Evolutionary conservation across 179 eudicot genomes (phyloP).

Genomic region (Corrigiola litoralis): DNA sequence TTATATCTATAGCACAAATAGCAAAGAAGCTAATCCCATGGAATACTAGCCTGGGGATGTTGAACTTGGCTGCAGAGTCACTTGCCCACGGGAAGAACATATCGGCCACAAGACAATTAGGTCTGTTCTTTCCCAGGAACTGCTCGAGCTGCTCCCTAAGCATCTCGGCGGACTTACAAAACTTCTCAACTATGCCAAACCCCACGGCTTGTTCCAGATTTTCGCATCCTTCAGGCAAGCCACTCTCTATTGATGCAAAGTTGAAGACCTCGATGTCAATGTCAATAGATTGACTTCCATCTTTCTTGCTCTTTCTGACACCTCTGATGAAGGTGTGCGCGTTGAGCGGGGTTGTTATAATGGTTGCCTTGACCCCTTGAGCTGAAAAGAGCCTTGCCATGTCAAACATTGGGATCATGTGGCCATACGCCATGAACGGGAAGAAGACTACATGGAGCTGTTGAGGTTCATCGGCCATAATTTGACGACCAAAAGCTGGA

Average conservation of each 20-base stretch:
- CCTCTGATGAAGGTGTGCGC: conserved; percentile 16
- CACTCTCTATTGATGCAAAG: conserved; percentile 22
- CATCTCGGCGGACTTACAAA: conserved; percentile 15
- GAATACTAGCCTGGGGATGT: conserved; percentile 31
- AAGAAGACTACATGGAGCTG: conserved; percentile 30
- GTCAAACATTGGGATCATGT: conserved; percentile 42
- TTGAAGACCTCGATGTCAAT: conserved; percentile 22
- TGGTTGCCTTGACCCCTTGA: conserved; percentile 19
- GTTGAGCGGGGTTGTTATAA: conserved; percentile 32
- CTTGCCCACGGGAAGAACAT: conserved; percentile 26
- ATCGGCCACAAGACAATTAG: conserved; percentile 30
- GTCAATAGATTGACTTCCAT: not conserved
- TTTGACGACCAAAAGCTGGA: too few species aligned
- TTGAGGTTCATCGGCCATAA: conserved; percentile 14
- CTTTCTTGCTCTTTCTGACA: not conserved
- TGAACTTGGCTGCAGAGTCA: conserved; percentile 18
- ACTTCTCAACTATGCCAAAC: conserved; percentile 6
- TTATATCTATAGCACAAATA: conserved; percentile 10
- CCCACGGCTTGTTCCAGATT: conserved; percentile 15
- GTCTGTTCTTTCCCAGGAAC: conserved; percentile 11
- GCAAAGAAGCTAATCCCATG: conserved; percentile 27
- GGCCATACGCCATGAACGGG: conserved; percentile 33
- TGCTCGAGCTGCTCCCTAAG: conserved; percentile 19
- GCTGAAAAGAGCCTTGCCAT: conserved; percentile 28
- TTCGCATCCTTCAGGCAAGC: conserved; percentile 25